A percentile compares a stretch with the other conserved stretches of the same genome.
Evolutionary conservation across 2,329 filamentous ascomycete species (phyloP).

Genomic region (Xylariaceae sp.): DNA sequence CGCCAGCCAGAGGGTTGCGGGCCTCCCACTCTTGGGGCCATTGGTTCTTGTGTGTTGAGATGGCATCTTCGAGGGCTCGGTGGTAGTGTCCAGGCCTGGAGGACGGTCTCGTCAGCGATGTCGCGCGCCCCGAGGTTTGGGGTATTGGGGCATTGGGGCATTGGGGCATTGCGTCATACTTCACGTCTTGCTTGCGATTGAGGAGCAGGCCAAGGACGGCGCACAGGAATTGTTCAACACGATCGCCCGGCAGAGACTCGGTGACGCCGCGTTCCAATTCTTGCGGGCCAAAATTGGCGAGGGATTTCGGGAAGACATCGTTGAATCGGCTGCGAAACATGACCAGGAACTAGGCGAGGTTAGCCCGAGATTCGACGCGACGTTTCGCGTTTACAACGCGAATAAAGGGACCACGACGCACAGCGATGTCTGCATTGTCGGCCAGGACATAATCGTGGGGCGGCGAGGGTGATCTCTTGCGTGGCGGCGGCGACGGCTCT

Average conservation of each 20-base stretch:
- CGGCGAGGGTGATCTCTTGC: slow-evolving; percentile 79
- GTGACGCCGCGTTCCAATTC: slow-evolving; percentile 85
- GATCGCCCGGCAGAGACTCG: slow-evolving; percentile 70
- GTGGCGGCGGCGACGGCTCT: slow-evolving; percentile 57
- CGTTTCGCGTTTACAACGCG: slow-evolving; percentile 44
- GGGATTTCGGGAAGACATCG: slow-evolving; percentile 79
- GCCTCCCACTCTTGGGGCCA: slow-evolving; percentile 82
- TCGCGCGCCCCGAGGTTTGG: neutral
- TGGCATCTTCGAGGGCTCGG: slow-evolving; percentile 87
- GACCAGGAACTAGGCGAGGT: slow-evolving; percentile 71
- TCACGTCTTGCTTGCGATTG: slow-evolving; percentile 97
- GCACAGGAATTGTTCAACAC: slow-evolving; percentile 83
- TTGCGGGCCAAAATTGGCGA: slow-evolving; percentile 86
- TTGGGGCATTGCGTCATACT: slow-evolving; percentile 56
- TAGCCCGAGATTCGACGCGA: slow-evolving; percentile 38
- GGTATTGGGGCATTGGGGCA: neutral
- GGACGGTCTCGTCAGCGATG: slow-evolving; percentile 13
- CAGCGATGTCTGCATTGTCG: slow-evolving; percentile 86
- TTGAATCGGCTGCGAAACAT: slow-evolving; percentile 95
- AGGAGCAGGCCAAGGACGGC: slow-evolving; percentile 79
- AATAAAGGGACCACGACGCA: slow-evolving; percentile 49
- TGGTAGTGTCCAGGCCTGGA: slow-evolving; percentile 82
- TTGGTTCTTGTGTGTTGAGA: slow-evolving; percentile 76
- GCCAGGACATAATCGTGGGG: slow-evolving; percentile 84
- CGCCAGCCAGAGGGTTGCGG: slow-evolving; percentile 74